Conservation (phyloP, 1,139 yeast species). For the Geotrichum restrictum region DNA sequence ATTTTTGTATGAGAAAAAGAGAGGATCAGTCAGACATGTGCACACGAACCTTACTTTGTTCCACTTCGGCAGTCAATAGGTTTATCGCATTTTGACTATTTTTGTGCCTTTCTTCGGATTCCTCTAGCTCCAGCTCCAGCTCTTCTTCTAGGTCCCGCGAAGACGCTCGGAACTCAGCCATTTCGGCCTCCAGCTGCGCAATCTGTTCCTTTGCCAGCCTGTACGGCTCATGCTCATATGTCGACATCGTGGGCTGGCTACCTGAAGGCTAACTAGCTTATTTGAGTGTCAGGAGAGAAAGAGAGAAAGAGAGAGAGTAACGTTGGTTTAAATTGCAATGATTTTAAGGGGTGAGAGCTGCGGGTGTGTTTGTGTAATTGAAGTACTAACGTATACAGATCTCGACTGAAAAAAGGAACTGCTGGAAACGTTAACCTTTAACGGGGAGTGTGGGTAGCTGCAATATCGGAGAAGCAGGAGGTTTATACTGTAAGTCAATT, state of each 20-base stretch:
- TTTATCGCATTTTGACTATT: constrained; percentile 29
- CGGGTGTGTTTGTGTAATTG: too few species aligned
- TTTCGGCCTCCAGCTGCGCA: constrained; percentile 38
- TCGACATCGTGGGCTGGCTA: neutral
- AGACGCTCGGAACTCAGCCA: constrained; percentile 39
- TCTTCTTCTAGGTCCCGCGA: constrained; percentile 39
- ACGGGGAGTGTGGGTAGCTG: too few species aligned
- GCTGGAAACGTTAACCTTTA: too few species aligned
- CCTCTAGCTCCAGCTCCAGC: constrained; percentile 38
- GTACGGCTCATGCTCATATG: constrained; percentile 21
- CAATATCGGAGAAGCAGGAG: too few species aligned
- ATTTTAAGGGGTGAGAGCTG: too few species aligned
- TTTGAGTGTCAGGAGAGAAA: neutral
- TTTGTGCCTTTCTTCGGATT: constrained; percentile 32
- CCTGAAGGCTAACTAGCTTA: neutral
- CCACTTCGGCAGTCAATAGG: constrained; percentile 27
- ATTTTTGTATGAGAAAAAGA: too few species aligned
- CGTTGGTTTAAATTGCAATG: too few species aligned
- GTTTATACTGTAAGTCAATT: too few species aligned
- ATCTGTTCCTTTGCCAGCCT: constrained; percentile 34
- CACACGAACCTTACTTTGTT: constrained; percentile 30
- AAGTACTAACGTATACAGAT: too few species aligned
- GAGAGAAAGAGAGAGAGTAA: too few species aligned
- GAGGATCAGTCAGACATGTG: too few species aligned
- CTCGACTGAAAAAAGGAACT: too few species aligned